Evolutionary conservation across 1,284 basidiomycete species (phyloP), one percentile per base, ranked within the genome.

Genomic region (Inonotus hispidus): DNA sequence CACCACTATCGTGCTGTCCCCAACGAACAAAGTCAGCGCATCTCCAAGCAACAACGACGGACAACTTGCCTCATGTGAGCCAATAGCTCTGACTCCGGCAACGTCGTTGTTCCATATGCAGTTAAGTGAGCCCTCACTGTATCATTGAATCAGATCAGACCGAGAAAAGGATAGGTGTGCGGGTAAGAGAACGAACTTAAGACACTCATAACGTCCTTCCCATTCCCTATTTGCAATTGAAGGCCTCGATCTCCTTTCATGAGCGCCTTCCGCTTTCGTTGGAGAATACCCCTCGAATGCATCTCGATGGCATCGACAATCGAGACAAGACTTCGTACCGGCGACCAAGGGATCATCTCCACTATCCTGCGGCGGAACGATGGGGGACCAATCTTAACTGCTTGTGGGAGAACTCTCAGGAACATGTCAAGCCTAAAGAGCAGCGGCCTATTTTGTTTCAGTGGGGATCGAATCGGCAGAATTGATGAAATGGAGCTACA

Each of bases 161-260:
- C n/a, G n/a, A n/a, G n/a, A 16, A 21, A 43, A 43, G 41, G n/a
- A 37, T 11, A 2, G 39, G 13, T 27, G 39, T 11, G n/a, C 19
- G 29, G 29, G 10, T 4, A 56, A n/a, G 35, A 23, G 10, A 45
- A 63, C 69, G 55, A 56, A 73, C 72, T 58, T 2, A 74, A 64
- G 37, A 72, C 66, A 55, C 71, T 73, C 67, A 72, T 68, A 41
- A 74, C 69, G 58, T 74, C 71, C 39, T 69, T 66, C 3, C 71
- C 71, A 62, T 68, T 67, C 39, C 68, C 70, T n/a, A 69, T 64
- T 45, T 69, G 65, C 21, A 65, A 66, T 53, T 64, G 63, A 5
- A 70, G 49, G 21, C 64, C 63, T 7, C 68, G 63, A 56, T 71
- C 67, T 11, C 66, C 69, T 27, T 65, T 54, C 37, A 59, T 60